Evolutionary conservation across 345 rosid genomes (phyloP), one percentile per base, ranked within the genome.

Genomic region (Dipteronia dyeriana): DNA sequence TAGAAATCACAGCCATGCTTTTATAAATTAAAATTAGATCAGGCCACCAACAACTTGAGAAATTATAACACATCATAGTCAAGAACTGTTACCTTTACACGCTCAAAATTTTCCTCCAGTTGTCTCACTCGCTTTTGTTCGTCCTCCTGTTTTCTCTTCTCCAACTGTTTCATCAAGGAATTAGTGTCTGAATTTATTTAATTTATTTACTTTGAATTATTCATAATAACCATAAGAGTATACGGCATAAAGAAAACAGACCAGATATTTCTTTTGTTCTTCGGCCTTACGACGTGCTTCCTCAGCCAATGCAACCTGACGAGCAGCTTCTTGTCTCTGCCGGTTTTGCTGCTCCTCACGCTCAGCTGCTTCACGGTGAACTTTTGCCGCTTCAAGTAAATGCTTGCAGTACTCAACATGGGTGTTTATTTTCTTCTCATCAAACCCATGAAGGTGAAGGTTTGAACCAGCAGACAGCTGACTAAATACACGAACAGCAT

Each of bases 241-340:
- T 0, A 76, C 53, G 51, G 20, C 26, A 70, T 4, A 23, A 80
- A 74, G 68, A 53, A 69, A 23, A 53, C 75, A 78, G 51, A 96
- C 99, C 97, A 91, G 95, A 78, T 84, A 79, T 86, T 96, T 96
- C 82, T 93, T 91, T 81, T 96, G 97, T 81, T 94, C 99, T 88
- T 94, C 97, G 17, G 97, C 99, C 83, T 92, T 92, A 62, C 97
- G 98, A 67, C 99, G 97, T 78, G 98, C 99, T 82, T 96, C 98
- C 85, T 94, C 97, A 39, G 99, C 99, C 90, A 91, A 83, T 62
- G 95, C 94, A 85, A 92, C 89, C 88, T 94, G 98, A 71, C 97
- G 97, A 79, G 97, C 97, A 74, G 91, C 95, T 85, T 96, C 98
- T 84, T 85, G 90, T 75, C 95, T 91, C 86, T 94, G 99, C 70